phyloP scores from a whole-genome alignment of 192 early-diverging fungal genomes.

The Globomyces pollinis-pini region DNA sequence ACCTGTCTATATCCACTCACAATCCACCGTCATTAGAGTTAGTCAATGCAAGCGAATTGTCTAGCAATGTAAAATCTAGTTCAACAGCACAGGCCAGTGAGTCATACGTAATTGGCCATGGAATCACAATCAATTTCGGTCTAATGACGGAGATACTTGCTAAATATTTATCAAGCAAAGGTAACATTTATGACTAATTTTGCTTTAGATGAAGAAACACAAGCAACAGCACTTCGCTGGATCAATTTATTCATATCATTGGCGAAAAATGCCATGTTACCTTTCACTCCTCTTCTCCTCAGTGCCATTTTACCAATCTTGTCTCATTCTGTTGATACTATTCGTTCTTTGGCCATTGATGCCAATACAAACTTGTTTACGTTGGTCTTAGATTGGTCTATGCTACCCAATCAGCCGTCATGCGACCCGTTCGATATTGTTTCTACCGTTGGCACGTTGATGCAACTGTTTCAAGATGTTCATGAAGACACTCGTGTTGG shows the following conservation, averaged over 20 bases:
- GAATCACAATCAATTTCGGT: slow-evolving; percentile 74
- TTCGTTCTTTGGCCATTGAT: slow-evolving; percentile 68
- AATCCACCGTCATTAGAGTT: too few relatives aligned
- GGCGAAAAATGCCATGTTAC: slow-evolving; percentile 74
- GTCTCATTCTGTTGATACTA: slow-evolving; percentile 62
- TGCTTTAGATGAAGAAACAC: slow-evolving; percentile 69
- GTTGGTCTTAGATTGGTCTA: slow-evolving; percentile 57
- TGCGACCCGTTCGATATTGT: slow-evolving; percentile 78
- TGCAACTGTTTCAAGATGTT: slow-evolving; percentile 72
- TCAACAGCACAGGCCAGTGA: too few relatives aligned
- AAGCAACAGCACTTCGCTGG: slow-evolving; percentile 87
- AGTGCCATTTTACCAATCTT: slow-evolving; percentile 79
- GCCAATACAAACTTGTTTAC: slow-evolving; percentile 73
- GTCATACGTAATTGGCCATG: slow-evolving; percentile 67
- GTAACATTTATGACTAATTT: not conserved
- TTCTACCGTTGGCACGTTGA: slow-evolving; percentile 69
- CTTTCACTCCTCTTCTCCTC: slow-evolving; percentile 73
- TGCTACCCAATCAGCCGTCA: not conserved
- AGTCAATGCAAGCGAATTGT: too few relatives aligned
- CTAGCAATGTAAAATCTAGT: too few relatives aligned
- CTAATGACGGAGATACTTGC: slow-evolving; percentile 76
- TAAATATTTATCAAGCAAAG: slow-evolving; percentile 57
- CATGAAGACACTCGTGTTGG: slow-evolving; percentile 89
- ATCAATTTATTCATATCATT: slow-evolving; percentile 80
- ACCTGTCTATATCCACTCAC: too few relatives aligned